Conservation (phyloP, 306 rosid species). For the Trifolium repens region DNA sequence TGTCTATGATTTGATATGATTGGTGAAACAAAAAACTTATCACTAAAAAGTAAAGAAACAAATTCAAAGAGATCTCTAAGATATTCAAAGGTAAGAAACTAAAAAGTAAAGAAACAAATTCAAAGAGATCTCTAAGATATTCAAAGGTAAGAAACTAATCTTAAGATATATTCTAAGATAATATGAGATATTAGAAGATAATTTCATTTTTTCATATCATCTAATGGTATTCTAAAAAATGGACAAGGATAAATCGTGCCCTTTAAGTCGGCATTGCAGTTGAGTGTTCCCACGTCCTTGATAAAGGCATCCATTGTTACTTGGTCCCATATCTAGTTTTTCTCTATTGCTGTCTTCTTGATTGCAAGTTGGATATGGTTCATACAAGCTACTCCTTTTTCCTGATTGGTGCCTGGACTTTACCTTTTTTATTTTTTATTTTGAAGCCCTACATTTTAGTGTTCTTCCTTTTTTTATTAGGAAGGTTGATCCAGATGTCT, state of each 20-base stretch:
- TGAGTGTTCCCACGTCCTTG: constrained; percentile 11
- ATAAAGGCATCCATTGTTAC: constrained; percentile 21
- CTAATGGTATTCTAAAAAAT: not conserved
- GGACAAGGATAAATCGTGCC: constrained; percentile 10
- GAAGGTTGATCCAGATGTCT: constrained; percentile 16
- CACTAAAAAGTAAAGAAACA: not conserved
- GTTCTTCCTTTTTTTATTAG: constrained; percentile 15
- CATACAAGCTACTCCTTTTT: constrained; percentile 26
- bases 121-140: not conserved
- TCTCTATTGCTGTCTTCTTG: constrained; percentile 25
- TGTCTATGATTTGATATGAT: not conserved
- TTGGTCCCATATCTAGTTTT: constrained; percentile 30
- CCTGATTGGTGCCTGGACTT: constrained; percentile 20
- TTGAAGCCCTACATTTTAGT: not conserved
- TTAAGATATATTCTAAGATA: not conserved
- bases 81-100: not conserved
- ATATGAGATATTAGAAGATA: constrained; percentile 1
- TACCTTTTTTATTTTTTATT: not conserved
- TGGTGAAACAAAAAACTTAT: constrained; percentile 16
- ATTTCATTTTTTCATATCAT: constrained; percentile 1
- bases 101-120: not conserved
- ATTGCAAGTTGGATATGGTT: constrained; percentile 34
- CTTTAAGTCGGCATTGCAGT: constrained; percentile 27
- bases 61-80: not conserved
- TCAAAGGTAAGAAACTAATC: not conserved